phyloP scores from a whole-genome alignment of 305 asterid species.

The Salvia sclarea region DNA sequence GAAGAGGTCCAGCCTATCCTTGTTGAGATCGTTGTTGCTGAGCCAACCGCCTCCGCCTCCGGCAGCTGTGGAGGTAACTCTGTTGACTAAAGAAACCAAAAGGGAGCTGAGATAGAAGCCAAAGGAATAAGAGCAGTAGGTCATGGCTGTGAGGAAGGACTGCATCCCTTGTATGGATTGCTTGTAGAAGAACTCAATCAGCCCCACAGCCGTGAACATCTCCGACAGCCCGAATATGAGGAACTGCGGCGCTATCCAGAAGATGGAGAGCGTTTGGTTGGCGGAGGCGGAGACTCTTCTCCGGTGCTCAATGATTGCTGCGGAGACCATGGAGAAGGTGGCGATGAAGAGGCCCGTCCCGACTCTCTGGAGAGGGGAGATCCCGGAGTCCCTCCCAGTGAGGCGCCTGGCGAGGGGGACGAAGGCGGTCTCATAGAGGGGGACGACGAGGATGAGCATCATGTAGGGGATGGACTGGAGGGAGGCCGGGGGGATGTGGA shows the following conservation, averaged over 20 bases:
- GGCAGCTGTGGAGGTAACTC: conserved; percentile 37
- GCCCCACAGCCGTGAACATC: conserved; percentile 74
- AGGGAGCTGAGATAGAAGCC: conserved; percentile 76
- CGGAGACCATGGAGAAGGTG: conserved; percentile 66
- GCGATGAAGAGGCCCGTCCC: conserved; percentile 70
- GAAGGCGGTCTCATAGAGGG: conserved; percentile 62
- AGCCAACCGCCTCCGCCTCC: conserved; percentile 56
- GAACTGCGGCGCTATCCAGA: conserved; percentile 81
- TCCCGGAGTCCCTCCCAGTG: conserved; percentile 49
- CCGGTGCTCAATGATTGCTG: conserved; percentile 60
- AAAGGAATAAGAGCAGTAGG: conserved; percentile 66
- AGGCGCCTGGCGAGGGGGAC: conserved; percentile 57
- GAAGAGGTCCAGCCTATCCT: conserved; percentile 61
- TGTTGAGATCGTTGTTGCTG: conserved; percentile 63
- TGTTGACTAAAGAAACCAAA: conserved; percentile 60
- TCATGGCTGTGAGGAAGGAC: conserved; percentile 67
- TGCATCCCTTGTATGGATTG: conserved; percentile 68
- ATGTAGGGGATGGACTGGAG: conserved; percentile 71
- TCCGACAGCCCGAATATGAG: conserved; percentile 67
- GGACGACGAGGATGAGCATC: conserved; percentile 63
- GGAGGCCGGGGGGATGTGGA: conserved; percentile 75
- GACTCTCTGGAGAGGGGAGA: conserved; percentile 62
- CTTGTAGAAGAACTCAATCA: conserved; percentile 69
- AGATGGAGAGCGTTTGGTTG: conserved; percentile 41
- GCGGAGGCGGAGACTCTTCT: conserved; percentile 40